Percentiles rank a stretch among this genome's conserved stretches.
Conservation (phyloP, 768 basidiomycete genomes). For the Hirschioporus abietinus region DNA sequence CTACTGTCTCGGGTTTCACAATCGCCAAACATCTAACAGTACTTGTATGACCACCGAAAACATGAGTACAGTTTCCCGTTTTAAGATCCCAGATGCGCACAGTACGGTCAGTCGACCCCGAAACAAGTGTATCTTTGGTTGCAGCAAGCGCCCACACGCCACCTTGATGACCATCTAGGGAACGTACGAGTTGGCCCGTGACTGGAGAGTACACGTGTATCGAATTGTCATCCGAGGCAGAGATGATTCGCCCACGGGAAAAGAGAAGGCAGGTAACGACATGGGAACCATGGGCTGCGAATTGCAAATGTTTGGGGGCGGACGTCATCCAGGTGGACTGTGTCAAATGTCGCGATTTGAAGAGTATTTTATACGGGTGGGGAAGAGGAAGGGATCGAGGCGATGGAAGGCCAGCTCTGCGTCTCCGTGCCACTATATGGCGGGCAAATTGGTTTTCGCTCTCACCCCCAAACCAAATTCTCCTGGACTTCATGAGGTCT, state of each 20-base stretch:
- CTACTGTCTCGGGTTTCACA: constrained; percentile 86
- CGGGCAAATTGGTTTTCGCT: constrained; percentile 78
- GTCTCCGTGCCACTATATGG: constrained; percentile 59
- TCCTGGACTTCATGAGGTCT: constrained; percentile 75
- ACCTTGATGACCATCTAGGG: constrained; percentile 87
- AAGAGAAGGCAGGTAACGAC: constrained; percentile 97
- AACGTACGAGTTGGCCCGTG: constrained; percentile 67
- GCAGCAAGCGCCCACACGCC: constrained; percentile 97
- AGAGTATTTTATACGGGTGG: constrained; percentile 88
- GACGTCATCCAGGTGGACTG: constrained; percentile 75
- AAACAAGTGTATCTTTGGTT: constrained; percentile 82
- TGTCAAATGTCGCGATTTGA: constrained; percentile 84
- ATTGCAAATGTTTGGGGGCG: constrained; percentile 70
- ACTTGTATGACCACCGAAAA: constrained; percentile 94
- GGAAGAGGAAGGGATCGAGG: constrained; percentile 59
- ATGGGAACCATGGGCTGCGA: constrained; percentile 81
- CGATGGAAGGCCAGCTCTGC: constrained; percentile 32
- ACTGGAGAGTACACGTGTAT: constrained; percentile 92
- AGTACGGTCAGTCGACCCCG: constrained; percentile 90
- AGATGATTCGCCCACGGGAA: constrained; percentile 91
- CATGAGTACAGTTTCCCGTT: constrained; percentile 79
- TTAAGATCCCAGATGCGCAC: constrained; percentile 88
- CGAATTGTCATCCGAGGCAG: constrained; percentile 94
- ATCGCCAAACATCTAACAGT: constrained; percentile 96
- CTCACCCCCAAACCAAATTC: constrained; percentile 86